These are phyloP conservation scores for Wallacemonas sp. DNA, from an alignment of 208 protist genomes.

Conservation along the genomic window DNA sequence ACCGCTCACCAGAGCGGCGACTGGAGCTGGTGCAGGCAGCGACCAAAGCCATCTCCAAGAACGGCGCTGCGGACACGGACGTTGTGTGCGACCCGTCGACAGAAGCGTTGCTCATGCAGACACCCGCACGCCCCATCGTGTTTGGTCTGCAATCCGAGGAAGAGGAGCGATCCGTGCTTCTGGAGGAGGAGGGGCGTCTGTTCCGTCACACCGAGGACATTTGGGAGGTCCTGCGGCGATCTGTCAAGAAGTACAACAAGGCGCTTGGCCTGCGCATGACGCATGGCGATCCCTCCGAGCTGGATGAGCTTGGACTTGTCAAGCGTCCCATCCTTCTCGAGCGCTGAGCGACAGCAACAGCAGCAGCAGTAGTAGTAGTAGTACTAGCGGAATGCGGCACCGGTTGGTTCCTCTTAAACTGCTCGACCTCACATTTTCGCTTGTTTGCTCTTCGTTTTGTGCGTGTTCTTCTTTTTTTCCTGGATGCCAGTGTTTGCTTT, in stretches of 20 bases:
- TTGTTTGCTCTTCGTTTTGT: too few species aligned
- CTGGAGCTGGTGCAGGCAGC: not conserved
- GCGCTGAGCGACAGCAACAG: not conserved
- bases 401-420: too few species aligned
- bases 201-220: slow-evolving; percentile 38
- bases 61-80: not conserved
- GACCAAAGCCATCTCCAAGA: not conserved
- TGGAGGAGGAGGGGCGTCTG: slow-evolving; percentile 30
- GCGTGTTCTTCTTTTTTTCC: too few species aligned
- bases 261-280: not conserved
- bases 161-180: slow-evolving; percentile 38
- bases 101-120: not conserved
- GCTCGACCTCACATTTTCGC: too few species aligned
- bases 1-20: slow-evolving; percentile 13
- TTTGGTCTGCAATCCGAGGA: slow-evolving; percentile 38
- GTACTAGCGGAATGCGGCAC: too few species aligned
- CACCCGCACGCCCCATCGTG: slow-evolving; percentile 12
- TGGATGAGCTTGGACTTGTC: slow-evolving; percentile 1
- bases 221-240: slow-evolving; percentile 41
- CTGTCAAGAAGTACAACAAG: slow-evolving; percentile 47
- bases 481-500: too few species aligned
- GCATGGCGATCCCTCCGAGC: slow-evolving; percentile 23
- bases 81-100: not conserved
- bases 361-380: too few species aligned
- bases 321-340: slow-evolving; percentile 11